Evolutionary conservation across 2,329 filamentous ascomycete species (phyloP).

Genomic region (Pseudogymnoascus sp.): DNA sequence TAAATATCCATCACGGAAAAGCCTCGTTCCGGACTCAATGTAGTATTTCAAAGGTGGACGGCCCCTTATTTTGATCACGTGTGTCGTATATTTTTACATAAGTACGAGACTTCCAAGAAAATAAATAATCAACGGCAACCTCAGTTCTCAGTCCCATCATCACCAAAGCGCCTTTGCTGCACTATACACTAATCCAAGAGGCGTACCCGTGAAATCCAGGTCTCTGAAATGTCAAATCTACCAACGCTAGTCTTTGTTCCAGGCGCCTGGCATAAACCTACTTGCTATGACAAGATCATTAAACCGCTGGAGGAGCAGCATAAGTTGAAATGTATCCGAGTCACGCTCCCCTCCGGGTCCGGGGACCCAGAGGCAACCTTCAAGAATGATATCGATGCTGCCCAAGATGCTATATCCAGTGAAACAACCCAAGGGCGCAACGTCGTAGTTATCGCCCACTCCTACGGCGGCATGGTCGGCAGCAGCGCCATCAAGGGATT

Average conservation of each 20-base stretch:
- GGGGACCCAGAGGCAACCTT: constrained; percentile 29
- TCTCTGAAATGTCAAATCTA: neutral
- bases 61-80: neutral
- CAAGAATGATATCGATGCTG: constrained; percentile 33
- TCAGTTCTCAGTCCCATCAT: neutral
- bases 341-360: constrained; percentile 32
- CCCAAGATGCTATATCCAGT: constrained; percentile 27
- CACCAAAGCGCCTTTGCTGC: neutral
- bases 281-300: constrained; percentile 32
- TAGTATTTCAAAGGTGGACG: neutral
- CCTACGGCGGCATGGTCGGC: constrained; percentile 35
- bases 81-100: neutral
- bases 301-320: constrained; percentile 27
- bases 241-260: constrained; percentile 35
- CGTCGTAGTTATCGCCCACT: constrained; percentile 38
- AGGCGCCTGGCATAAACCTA: constrained; percentile 33
- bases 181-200: neutral
- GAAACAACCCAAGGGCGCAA: constrained; percentile 31
- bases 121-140: neutral
- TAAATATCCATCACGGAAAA: neutral
- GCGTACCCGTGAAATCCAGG: neutral
- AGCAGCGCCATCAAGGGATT: constrained; percentile 36
- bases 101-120: neutral
- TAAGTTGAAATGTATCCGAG: constrained; percentile 27
- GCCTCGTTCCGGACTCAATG: neutral